Conservation (phyloP, 352 stramenopile species). For the Blastocystis sp. region DNA sequence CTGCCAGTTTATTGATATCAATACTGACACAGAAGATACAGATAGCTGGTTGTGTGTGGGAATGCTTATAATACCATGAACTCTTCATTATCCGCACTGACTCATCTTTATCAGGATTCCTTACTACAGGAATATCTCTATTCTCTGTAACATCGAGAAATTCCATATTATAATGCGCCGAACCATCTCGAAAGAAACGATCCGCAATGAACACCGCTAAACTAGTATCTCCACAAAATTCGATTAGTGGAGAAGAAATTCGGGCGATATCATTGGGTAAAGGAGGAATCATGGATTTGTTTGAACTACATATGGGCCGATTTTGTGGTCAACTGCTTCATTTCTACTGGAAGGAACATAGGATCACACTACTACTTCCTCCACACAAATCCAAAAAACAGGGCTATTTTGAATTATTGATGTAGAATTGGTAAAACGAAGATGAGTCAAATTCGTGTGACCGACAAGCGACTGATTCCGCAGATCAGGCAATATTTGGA, state of each 20-base stretch:
- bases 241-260: conserved; percentile 28
- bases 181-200: conserved; percentile 46
- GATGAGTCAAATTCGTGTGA: conserved; percentile 15
- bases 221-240: conserved; percentile 56
- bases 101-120: not conserved
- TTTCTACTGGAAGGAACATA: no score
- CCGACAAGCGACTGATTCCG: conserved; percentile 1
- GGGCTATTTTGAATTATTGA: not conserved
- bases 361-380: not conserved
- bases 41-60: not conserved
- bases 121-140: not conserved
- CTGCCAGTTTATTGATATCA: not conserved
- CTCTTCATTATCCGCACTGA: conserved; percentile 40
- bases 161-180: conserved; percentile 15
- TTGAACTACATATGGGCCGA: not conserved
- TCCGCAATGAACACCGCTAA: conserved; percentile 38
- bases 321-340: not conserved
- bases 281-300: conserved; percentile 27
- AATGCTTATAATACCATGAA: conserved; percentile 55
- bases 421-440: not conserved
- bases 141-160: not conserved
- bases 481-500: conserved; percentile 32
- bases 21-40: conserved; percentile 46
- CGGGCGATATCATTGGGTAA: conserved; percentile 20
- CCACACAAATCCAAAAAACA: not conserved